phyloP scores from a whole-genome alignment of 495 filamentous ascomycete species.

The Podospora bellae-mahoneyi region DNA sequence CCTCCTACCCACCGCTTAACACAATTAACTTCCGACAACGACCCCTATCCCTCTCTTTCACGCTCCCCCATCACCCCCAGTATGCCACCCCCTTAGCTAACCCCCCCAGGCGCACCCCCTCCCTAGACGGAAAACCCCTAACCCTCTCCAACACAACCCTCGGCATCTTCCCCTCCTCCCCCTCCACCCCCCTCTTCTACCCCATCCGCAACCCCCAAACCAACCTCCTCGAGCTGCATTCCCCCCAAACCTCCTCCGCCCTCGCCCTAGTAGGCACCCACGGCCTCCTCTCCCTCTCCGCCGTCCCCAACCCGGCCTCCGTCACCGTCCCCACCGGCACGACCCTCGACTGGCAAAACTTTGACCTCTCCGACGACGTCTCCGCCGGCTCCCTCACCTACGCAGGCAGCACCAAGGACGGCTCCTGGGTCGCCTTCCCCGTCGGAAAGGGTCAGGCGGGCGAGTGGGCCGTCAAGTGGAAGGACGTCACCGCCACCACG shows the following conservation, averaged over 20 bases:
- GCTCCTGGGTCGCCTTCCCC: conserved; percentile 39
- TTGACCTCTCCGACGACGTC: conserved; percentile 24
- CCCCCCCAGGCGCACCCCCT: conserved; percentile 6
- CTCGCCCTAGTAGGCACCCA: conserved; percentile 37
- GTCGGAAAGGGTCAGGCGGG: neutral
- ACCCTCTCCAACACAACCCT: conserved; percentile 15
- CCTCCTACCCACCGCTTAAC: neutral
- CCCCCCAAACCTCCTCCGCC: conserved; percentile 30
- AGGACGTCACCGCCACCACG: conserved; percentile 35
- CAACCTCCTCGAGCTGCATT: conserved; percentile 36
- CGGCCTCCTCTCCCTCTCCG: conserved; percentile 34
- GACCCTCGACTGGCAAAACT: conserved; percentile 35
- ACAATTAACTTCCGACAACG: neutral
- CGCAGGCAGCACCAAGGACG: conserved; percentile 18
- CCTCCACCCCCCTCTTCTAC: conserved; percentile 18
- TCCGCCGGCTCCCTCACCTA: conserved; percentile 26
- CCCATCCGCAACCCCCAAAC: conserved; percentile 12
- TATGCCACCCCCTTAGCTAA: conserved; percentile 7
- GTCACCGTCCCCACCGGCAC: conserved; percentile 28
- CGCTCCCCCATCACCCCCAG: neutral
- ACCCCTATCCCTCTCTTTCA: neutral
- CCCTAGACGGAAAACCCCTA: conserved; percentile 22
- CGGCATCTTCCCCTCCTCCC: conserved; percentile 15
- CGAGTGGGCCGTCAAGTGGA: conserved; percentile 41
- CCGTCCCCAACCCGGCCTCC: conserved; percentile 35